Base-by-base conservation (phyloP, 1,284 basidiomycete species). In the Cutaneotrichosporon daszewskae region DNA sequence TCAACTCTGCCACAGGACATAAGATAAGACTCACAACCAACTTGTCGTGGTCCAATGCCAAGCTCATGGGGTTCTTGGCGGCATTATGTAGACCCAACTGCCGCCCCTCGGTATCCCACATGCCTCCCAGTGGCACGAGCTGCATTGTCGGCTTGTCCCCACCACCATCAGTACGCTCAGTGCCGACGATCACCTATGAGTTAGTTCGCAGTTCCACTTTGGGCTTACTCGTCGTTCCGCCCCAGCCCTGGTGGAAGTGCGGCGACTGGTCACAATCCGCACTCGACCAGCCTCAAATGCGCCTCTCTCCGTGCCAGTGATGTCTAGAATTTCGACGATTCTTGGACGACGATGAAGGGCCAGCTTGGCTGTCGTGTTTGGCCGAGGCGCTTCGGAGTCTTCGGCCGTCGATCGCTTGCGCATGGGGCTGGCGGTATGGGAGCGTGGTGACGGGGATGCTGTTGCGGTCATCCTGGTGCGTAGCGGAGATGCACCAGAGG, bases 161-260 rank as follows among this genome's bases (percentile, higher is more conserved):
- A n/a, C 40, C 26, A 19, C 33, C 23, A 8, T 36, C 29, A 2
- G 29, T 7, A 14, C 33, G 33, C 18, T 53, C 46, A 8, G 50
- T 45, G 5, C 45, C 44, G 6, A 47, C 44, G 11, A 54, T 41
- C 1, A 53, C 46, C 45, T 47, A 36, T 38, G 10, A 43, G 43
- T 20, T 24, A 20, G 1, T n/a, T n/a, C n/a, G n/a, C n/a, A n/a
- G n/a, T n/a, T n/a, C n/a, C n/a, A n/a, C n/a, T n/a, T n/a, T 17
- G n/a, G n/a, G 40, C 65, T 63, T 18, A 72, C 60, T 34, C 62
- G 54, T 26, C 70, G 57, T 33, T 73, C 64, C 1, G 69, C 64
- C 1, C 71, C 71, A 3, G 62, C 47, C 7, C 68, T 53, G 14
- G 62, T 56, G 19, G 68, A 69, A 43, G 71, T 66, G 4, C 72